Evolutionary conservation across 2,329 filamentous ascomycete genomes (phyloP), one percentile per base, ranked within the genome.

Genomic region (Ophiocordyceps camponoti-floridani): DNA sequence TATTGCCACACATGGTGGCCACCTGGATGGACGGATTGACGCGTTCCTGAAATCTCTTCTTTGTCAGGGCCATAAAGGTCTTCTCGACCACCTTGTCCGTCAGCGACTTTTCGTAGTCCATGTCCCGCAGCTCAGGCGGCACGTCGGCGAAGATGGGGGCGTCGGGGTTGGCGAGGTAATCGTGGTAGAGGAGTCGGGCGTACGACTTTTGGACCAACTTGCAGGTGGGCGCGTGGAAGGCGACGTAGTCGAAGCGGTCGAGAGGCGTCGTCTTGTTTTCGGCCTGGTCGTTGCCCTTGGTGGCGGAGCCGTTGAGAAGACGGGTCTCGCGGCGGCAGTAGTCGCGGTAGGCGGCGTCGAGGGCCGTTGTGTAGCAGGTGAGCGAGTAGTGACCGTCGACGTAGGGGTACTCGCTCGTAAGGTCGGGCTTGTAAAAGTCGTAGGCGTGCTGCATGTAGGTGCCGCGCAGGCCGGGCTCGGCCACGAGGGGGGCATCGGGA

Each of bases 351-450:
- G 83, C 81, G 46, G 76, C 75, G 59, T 89, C 84, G 26, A 89
- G 77, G 43, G 84, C 83, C 68, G 84, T 75, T 51, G 72, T 83
- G 67, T 89, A 89, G 73, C 84, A 89, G 63, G 69, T 81, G 61
- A 87, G 63, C 43, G 84, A 89, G 72, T 79, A 87, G 63, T 88
- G 83, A 48, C 84, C 84, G 56, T 89, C 84, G 47, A 89, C 84
- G 58, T 84, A 79, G 51, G 84, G 84, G 68, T 89, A 89, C 67
- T 89, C 84, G 73, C 80, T 85, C 57, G 83, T 83, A 52, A 89
- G 70, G 64, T 89, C 84, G 56, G 84, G 83, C 78, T 89, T 89
- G 77, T 86, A 89, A 63, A 89, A 89, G 64, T 89, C 84, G 64
- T 89, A 91, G 55, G 79, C 80, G 66, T 89, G 84, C 62, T 79